Evolutionary conservation across 768 basidiomycete species (phyloP).

Genomic region (Cystofilobasidium macerans): DNA sequence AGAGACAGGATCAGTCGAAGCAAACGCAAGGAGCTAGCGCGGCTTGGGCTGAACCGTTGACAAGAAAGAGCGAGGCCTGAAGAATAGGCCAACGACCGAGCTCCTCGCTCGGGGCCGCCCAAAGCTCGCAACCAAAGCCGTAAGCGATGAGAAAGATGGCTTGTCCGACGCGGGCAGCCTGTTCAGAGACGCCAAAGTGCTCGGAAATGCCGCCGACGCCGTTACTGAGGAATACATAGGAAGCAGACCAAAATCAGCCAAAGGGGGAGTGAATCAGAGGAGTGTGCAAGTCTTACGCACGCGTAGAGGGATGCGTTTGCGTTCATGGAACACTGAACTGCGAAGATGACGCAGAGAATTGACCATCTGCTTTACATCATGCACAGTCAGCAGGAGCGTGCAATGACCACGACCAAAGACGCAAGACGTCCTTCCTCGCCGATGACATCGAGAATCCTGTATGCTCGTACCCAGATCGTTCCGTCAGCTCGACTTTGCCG

Average conservation of each 20-base stretch:
- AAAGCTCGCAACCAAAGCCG: slow-evolving; percentile 35
- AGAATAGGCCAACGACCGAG: slow-evolving; percentile 33
- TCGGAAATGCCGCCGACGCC: slow-evolving; percentile 30
- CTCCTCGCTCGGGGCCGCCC: slow-evolving; percentile 34
- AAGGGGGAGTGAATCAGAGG: too few relatives aligned
- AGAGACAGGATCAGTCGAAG: too few relatives aligned
- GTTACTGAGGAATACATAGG: too few relatives aligned
- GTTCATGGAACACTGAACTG: slow-evolving; percentile 30
- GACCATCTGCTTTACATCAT: too few relatives aligned
- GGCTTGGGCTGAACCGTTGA: too few relatives aligned
- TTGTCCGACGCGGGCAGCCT: slow-evolving; percentile 33
- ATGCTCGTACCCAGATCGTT: slow-evolving; percentile 17
- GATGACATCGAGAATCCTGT: slow-evolving; percentile 23
- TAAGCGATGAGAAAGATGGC: slow-evolving; percentile 33
- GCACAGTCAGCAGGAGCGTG: too few relatives aligned
- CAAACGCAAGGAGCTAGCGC: too few relatives aligned
- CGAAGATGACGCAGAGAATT: slow-evolving; percentile 33
- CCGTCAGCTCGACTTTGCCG: slow-evolving; percentile 16
- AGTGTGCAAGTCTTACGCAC: too few relatives aligned
- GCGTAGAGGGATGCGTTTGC: slow-evolving; percentile 32
- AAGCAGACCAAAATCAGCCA: too few relatives aligned
- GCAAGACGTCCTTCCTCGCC: slow-evolving; percentile 31
- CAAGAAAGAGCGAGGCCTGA: slow-evolving; percentile 32
- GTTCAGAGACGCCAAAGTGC: slow-evolving; percentile 31
- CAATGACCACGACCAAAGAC: too few relatives aligned